Evolutionary conservation across 306 rosid genomes (phyloP).

Genomic region (Corylus americana): DNA sequence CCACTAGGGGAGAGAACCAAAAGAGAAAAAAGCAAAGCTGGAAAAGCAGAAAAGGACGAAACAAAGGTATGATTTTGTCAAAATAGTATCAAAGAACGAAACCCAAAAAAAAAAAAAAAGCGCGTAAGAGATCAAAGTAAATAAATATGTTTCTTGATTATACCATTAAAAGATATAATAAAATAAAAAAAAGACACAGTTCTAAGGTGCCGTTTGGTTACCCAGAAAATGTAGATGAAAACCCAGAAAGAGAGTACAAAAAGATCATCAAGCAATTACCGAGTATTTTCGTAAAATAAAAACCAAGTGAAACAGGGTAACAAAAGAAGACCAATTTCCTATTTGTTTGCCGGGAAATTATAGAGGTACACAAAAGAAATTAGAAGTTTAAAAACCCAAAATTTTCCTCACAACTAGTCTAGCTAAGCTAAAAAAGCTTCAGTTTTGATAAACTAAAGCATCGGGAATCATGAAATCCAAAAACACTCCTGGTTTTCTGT

Average conservation of each 20-base stretch:
- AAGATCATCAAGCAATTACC: not conserved
- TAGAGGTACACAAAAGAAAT: not conserved
- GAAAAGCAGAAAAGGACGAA: slow-evolving; percentile 79
- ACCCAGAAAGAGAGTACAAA: not conserved
- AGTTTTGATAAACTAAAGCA: not conserved
- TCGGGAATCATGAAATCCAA: not conserved
- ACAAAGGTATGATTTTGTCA: slow-evolving; percentile 56
- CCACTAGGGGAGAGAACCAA: slow-evolving; percentile 58
- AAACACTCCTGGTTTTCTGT: not conserved
- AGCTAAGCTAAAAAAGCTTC: not conserved
- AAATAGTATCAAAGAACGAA: slow-evolving; percentile 40
- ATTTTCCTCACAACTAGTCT: not conserved
- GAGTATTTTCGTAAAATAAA: not conserved
- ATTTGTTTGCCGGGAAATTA: slow-evolving; percentile 16
- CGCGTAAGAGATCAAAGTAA: slow-evolving; percentile 25
- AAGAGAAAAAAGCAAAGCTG: slow-evolving; percentile 46
- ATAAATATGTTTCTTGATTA: slow-evolving; percentile 29
- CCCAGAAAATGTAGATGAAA: slow-evolving; percentile 8
- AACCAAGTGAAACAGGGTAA: not conserved
- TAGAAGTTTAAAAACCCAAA: not conserved
- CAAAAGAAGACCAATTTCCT: not conserved
- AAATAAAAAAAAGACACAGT: slow-evolving; percentile 2
- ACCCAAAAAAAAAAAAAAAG: slow-evolving; percentile 12
- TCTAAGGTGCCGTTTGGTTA: slow-evolving; percentile 7
- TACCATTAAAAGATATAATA: slow-evolving; percentile 19